Evolutionary conservation across 257 asterid species (phyloP).

Genomic region (Avicennia marina): DNA sequence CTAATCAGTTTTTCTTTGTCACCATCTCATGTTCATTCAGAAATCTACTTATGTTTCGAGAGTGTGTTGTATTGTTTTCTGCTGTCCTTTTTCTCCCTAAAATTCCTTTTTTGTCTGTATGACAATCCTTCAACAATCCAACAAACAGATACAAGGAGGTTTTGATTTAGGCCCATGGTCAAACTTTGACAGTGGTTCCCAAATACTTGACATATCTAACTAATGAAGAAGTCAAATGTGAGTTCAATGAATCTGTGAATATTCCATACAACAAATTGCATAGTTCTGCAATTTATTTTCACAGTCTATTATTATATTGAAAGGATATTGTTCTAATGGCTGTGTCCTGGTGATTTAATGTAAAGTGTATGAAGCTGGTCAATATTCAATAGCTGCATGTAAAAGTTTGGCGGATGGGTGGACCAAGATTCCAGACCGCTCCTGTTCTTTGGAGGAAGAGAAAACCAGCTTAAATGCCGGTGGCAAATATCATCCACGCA

Average conservation of each 20-base stretch:
- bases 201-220: conserved; percentile 68
- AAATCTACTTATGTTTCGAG: background rate
- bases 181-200: conserved; percentile 56
- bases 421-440: conserved; percentile 73
- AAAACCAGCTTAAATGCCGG: conserved; percentile 41
- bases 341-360: background rate
- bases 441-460: conserved; percentile 80
- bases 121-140: background rate
- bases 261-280: too few relatives aligned
- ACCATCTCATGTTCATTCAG: background rate
- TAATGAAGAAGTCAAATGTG: conserved; percentile 77
- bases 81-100: background rate
- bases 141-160: conserved; percentile 86
- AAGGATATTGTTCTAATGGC: conserved; percentile 7
- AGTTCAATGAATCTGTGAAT: conserved; percentile 23
- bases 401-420: conserved; percentile 93
- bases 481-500: background rate
- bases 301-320: background rate
- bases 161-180: conserved; percentile 70
- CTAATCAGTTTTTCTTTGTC: background rate
- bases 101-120: background rate
- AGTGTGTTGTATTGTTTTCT: background rate
- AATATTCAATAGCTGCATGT: conserved; percentile 72
- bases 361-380: conserved; percentile 85
- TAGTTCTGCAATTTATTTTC: too few relatives aligned